Evolutionary conservation across 2,329 filamentous ascomycete genomes (phyloP).

Genomic region (Botryotinia globosa): DNA sequence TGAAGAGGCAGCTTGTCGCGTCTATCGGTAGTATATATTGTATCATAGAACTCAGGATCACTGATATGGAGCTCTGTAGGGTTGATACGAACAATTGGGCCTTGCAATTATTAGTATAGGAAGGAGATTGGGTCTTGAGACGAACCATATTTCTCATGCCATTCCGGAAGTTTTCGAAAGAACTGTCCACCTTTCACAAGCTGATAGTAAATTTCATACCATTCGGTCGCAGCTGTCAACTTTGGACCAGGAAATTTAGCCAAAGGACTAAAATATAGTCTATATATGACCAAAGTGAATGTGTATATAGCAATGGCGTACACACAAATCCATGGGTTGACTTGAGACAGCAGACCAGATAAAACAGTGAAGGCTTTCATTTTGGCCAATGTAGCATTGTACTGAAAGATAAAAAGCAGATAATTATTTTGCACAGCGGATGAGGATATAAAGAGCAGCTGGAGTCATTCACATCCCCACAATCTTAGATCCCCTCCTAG

Average conservation of each 20-base stretch:
- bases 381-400: background rate
- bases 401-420: background rate
- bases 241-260: constrained; percentile 38
- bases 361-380: background rate
- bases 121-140: background rate
- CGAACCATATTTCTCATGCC: constrained; percentile 43
- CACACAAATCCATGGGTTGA: background rate
- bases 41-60: constrained; percentile 41
- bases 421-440: background rate
- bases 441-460: background rate
- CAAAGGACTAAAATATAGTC: constrained; percentile 40
- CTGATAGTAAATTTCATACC: constrained; percentile 44
- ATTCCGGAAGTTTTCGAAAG: constrained; percentile 43
- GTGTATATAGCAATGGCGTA: constrained; percentile 10
- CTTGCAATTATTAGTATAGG: background rate
- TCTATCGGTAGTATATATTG: constrained; percentile 39
- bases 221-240: constrained; percentile 36
- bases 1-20: constrained; percentile 23
- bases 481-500: background rate
- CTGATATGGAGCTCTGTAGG: constrained; percentile 43
- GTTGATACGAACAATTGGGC: constrained; percentile 40
- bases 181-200: constrained; percentile 42
- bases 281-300: constrained; percentile 23
- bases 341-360: background rate
- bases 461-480: background rate